phyloP scores from a whole-genome alignment of 352 stramenopile species.

The Phytopythium helicoides region DNA sequence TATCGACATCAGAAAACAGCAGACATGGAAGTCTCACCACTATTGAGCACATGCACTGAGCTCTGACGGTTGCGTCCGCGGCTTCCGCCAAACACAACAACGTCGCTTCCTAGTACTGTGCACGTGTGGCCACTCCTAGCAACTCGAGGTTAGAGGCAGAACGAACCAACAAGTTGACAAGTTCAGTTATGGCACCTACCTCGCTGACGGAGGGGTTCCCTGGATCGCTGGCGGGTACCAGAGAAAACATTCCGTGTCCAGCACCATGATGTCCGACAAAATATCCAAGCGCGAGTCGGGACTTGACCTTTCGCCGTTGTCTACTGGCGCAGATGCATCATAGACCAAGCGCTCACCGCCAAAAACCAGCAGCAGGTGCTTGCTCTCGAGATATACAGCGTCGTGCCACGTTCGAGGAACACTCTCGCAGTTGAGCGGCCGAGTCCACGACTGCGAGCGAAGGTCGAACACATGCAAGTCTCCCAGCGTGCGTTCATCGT shows the following conservation, averaged over 20 bases:
- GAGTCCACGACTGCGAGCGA: conserved; percentile 64
- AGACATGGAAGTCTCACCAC: conserved; percentile 38
- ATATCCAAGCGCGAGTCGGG: conserved; percentile 63
- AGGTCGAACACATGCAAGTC: conserved; percentile 89
- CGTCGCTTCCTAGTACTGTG: conserved; percentile 67
- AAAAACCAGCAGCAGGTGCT: conserved; percentile 92
- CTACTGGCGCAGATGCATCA: not conserved
- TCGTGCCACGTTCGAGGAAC: conserved; percentile 90
- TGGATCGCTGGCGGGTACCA: conserved; percentile 91
- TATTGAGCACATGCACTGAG: conserved; percentile 75
- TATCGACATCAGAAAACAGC: no score
- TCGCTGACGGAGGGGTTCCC: conserved; percentile 53
- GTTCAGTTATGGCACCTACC: conserved; percentile 3
- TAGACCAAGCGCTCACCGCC: conserved; percentile 77
- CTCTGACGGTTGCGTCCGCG: conserved; percentile 68
- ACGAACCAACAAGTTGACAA: no score
- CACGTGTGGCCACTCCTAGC: conserved; percentile 73
- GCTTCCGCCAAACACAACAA: conserved; percentile 81
- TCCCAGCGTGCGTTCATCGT: conserved; percentile 78
- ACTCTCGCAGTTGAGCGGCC: conserved; percentile 88
- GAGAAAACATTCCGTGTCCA: conserved; percentile 93
- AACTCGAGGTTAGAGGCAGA: not conserved
- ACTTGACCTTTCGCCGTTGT: conserved; percentile 10
- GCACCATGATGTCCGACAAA: conserved; percentile 86
- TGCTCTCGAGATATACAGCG: conserved; percentile 82